Percentiles rank a stretch among this genome's conserved stretches.
Conservation (phyloP, 1,284 basidiomycete species). For the Apiotrichum domesticum region DNA sequence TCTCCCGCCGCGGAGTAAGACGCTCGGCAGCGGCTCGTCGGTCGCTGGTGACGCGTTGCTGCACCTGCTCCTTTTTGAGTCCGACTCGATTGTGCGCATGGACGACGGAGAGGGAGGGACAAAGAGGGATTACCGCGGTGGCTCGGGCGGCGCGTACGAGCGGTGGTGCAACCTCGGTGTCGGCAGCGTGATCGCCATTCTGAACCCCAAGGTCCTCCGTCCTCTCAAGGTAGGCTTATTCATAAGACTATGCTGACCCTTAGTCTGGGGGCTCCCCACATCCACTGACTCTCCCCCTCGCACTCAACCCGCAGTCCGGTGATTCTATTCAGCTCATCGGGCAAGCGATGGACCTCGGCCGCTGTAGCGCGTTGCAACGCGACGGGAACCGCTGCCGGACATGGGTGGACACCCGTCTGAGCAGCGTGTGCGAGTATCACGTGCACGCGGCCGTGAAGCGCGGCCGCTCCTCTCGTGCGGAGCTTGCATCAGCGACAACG, state of each 20-base stretch:
- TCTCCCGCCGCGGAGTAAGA: conserved; percentile 60
- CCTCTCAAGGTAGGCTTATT: conserved; percentile 62
- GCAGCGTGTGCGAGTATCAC: conserved; percentile 81
- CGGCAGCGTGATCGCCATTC: conserved; percentile 79
- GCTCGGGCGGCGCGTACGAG: conserved; percentile 88
- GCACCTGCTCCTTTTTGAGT: conserved; percentile 78
- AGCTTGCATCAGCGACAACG: conserved; percentile 53
- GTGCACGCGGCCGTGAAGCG: conserved; percentile 71
- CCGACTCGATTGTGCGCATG: conserved; percentile 56
- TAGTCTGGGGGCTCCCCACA: conserved; percentile 51
- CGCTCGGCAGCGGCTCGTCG: conserved; percentile 50
- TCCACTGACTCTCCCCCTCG: conserved; percentile 72
- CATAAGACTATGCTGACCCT: not conserved
- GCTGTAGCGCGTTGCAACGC: conserved; percentile 66
- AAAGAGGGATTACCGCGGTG: conserved; percentile 67
- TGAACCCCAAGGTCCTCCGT: conserved; percentile 81
- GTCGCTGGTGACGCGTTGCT: conserved; percentile 75
- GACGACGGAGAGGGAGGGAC: conserved; percentile 46
- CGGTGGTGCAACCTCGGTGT: conserved; percentile 69
- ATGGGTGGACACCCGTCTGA: conserved; percentile 77
- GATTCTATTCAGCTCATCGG: conserved; percentile 79
- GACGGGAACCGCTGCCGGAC: conserved; percentile 74
- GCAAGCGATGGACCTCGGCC: conserved; percentile 73
- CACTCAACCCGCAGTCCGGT: conserved; percentile 75
- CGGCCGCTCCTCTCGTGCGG: conserved; percentile 64